Base-by-base conservation (phyloP, 306 rosid species). In the Prunus kanzakura region DNA sequence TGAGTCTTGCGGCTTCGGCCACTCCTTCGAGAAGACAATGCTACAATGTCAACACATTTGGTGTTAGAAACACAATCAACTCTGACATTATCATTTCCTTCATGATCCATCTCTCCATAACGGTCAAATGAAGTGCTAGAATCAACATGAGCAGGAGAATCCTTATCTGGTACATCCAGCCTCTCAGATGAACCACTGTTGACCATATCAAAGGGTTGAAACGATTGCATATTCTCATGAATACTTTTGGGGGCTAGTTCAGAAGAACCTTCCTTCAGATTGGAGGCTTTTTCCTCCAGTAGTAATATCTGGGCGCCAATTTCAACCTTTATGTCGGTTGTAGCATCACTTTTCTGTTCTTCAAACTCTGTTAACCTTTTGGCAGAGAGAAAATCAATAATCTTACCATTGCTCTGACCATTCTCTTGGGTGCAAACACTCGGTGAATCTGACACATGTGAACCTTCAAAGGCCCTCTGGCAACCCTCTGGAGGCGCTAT, bases 21-120 rank as follows among this genome's bases (percentile, higher is more conserved):
- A 66, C 69, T 88, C 82, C 86, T 88, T 76, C 67, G 88, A 82
- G 92, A 73, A 76, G 94, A 85, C 63, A 79, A 76, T 57, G 81
- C 54, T 14, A 32, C 77, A 58, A 81, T 77, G 15, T 75, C 88
- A 76, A 77, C 78, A 76, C 69, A 74, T 27, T 67, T 82, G 65
- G 80, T 80, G 63, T 87, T 88, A 77, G 81, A 46, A 76, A 82
- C 49, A 86, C 71, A 69, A 67, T 79, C 89, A 82, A 87, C 83
- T 80, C 76, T 70, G 43, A 73, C 82, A 61, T 38, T 64, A 74
- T 77, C 87, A 77, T 84, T 86, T 76, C 86, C 86, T 67, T 79
- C 88, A 79, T 81, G 60, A 77, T 79, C 84, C 64, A 72, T 79
- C 80, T 70, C 79, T 25, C 76, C 83, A 76, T 78, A 77, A 73